These are phyloP conservation scores for Fusarium neocosmosporiellum DNA, from an alignment of 2,329 filamentous ascomycete genomes.

Conservation along the genomic window DNA sequence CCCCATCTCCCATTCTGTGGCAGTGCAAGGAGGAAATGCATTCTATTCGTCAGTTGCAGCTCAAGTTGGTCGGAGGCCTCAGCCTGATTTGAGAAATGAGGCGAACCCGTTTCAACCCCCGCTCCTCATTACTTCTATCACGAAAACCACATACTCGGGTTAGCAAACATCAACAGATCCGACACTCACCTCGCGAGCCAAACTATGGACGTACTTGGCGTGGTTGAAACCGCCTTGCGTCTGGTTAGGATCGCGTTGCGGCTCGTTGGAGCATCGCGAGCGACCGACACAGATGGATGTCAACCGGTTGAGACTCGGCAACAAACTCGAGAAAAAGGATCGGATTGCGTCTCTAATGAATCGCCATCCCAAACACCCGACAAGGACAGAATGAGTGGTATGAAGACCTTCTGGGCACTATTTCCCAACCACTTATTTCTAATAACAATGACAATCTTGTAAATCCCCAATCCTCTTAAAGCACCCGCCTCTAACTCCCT, in stretches of 20 bases:
- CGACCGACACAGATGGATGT: no score
- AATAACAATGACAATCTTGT: no score
- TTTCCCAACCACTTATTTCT: no score
- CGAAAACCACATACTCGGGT: neutral
- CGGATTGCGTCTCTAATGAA: neutral
- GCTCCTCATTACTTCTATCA: neutral
- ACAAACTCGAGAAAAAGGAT: neutral
- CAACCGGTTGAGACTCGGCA: no score
- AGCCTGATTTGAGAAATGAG: neutral
- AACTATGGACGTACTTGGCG: no score
- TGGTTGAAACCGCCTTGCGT: no score
- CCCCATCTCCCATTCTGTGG: neutral
- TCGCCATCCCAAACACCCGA: neutral
- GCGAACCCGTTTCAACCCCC: neutral
- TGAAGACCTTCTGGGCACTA: no score
- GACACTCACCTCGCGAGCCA: no score
- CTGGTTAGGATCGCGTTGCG: no score
- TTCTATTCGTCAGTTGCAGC: neutral
- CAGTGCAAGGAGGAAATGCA: neutral
- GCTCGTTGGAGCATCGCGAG: no score
- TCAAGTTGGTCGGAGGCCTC: neutral
- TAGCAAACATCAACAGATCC: neutral
- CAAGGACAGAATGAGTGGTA: neutral
- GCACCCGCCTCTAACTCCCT: no score
- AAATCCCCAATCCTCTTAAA: no score